A percentile compares a stretch with the other conserved stretches of the same genome.
Conservation (phyloP, 106 monocot species). For the Dactylorhiza incarnata region DNA sequence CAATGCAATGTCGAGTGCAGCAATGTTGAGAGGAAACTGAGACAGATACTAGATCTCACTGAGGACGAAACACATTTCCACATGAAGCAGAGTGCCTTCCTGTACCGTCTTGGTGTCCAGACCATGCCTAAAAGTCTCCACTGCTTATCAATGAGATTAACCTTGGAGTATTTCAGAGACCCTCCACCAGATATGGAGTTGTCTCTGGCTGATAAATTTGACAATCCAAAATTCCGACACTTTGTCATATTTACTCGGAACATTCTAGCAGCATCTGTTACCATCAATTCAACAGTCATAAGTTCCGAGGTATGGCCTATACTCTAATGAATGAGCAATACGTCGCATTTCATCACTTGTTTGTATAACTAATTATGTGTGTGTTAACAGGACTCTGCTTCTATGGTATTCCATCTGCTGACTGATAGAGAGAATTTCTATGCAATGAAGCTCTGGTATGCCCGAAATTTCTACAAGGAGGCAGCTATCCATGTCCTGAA, state of each 20-base stretch:
- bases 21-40: slow-evolving; percentile 62
- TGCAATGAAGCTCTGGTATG: slow-evolving; percentile 75
- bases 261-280: slow-evolving; percentile 42
- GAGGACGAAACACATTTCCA: slow-evolving; percentile 69
- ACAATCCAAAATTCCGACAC: slow-evolving; percentile 34
- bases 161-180: slow-evolving; percentile 49
- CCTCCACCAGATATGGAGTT: slow-evolving; percentile 16
- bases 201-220: slow-evolving; percentile 25
- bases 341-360: neutral
- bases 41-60: slow-evolving; percentile 53
- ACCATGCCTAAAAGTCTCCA: slow-evolving; percentile 65
- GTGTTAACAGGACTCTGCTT: slow-evolving; percentile 37
- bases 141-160: slow-evolving; percentile 56
- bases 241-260: slow-evolving; percentile 53
- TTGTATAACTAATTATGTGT: slow-evolving; percentile 2
- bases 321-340: neutral
- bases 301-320: slow-evolving; percentile 33
- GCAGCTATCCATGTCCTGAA: slow-evolving; percentile 47
- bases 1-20: slow-evolving; percentile 35
- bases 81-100: slow-evolving; percentile 67
- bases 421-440: slow-evolving; percentile 66
- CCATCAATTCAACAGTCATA: slow-evolving; percentile 55
- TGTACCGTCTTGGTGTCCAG: slow-evolving; percentile 58
- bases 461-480: slow-evolving; percentile 32
- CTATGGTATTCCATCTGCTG: slow-evolving; percentile 61